Percentiles rank a stretch among this genome's conserved stretches.
These are phyloP conservation scores for Pichia heedii DNA, from an alignment of 805 yeast species.

Conservation along the genomic window DNA sequence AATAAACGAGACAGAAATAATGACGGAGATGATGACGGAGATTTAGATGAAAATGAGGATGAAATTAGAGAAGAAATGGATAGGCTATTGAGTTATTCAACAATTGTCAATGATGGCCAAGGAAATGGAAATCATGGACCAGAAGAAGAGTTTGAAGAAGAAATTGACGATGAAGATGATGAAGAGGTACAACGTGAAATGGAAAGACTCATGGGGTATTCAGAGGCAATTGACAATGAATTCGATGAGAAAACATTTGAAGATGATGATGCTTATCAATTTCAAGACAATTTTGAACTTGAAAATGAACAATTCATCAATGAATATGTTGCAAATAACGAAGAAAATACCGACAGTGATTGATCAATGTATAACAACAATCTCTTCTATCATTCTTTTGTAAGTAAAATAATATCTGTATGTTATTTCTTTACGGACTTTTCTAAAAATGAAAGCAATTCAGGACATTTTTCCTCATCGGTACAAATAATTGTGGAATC, in stretches of 20 bases:
- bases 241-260: not conserved
- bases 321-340: not conserved
- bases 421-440: not conserved
- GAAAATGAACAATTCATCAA: slow-evolving; percentile 6
- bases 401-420: too few species aligned
- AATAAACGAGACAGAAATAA: not conserved
- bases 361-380: not conserved
- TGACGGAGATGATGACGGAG: slow-evolving; percentile 1
- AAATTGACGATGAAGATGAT: slow-evolving; percentile 2
- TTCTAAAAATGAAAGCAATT: not conserved
- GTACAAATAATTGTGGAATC: not conserved
- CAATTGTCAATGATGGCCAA: not conserved
- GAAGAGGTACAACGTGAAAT: slow-evolving; percentile 6
- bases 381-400: not conserved
- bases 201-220: slow-evolving; percentile 7
- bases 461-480: not conserved
- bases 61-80: not conserved
- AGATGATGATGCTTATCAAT: not conserved
- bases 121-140: not conserved
- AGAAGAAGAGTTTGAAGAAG: not conserved
- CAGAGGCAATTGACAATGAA: slow-evolving; percentile 5
- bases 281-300: too few species aligned
- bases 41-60: not conserved
- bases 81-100: not conserved
- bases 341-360: not conserved